These are phyloP conservation scores for Infundibulicybe gibba DNA, from an alignment of 768 basidiomycete species.

Conservation along the genomic window DNA sequence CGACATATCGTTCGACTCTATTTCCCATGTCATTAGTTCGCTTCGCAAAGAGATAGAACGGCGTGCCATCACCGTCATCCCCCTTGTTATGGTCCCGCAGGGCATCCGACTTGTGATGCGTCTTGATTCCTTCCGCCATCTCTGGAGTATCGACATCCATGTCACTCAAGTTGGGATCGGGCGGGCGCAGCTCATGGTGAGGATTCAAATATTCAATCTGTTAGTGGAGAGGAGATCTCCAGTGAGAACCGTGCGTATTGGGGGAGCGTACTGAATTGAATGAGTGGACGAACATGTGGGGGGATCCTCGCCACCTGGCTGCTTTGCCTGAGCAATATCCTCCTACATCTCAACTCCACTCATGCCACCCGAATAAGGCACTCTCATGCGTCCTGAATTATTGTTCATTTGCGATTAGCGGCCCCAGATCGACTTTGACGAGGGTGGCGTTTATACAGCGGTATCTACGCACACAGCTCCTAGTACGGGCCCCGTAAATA, in stretches of 20 bases:
- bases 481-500: conserved; percentile 63
- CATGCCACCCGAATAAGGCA: conserved; percentile 57
- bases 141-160: neutral
- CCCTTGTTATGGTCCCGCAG: conserved; percentile 6
- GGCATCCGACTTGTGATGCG: conserved; percentile 22
- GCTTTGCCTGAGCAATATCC: neutral
- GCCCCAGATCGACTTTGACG: conserved; percentile 49
- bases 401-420: conserved; percentile 54
- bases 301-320: neutral
- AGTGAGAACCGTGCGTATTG: conserved; percentile 1
- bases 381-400: conserved; percentile 62
- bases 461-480: conserved; percentile 44
- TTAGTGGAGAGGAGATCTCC: neutral
- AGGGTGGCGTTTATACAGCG: neutral
- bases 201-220: neutral
- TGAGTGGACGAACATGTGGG: neutral
- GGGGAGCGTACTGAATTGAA: neutral
- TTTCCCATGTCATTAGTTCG: neutral
- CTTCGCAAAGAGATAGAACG: neutral
- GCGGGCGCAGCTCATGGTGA: neutral
- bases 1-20: conserved; percentile 29
- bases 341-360: conserved; percentile 53
- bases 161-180: neutral
- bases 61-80: conserved; percentile 13
- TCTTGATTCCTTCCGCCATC: conserved; percentile 39